Base-by-base conservation (phyloP, 202 grass and related monocot species). In the Carex arenaria region DNA sequence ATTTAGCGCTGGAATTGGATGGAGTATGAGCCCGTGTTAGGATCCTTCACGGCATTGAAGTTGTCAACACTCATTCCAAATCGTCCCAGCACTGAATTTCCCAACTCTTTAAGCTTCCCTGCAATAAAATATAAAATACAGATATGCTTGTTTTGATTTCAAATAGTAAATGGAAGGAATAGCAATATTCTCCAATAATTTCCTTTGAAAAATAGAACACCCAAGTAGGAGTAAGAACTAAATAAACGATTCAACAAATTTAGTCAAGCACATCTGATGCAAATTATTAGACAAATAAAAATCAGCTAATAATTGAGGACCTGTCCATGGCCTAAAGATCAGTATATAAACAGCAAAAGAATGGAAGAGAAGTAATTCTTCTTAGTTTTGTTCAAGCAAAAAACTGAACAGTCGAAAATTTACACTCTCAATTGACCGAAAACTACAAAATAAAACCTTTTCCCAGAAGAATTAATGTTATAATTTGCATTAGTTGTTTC, bases 21-120 rank as follows among this genome's bases (percentile, higher is more conserved):
- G 4, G 93, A 95, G 84, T 99, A 93, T 0, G 93, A 92, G 6
- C 96, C 93, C 0, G 93, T 94, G 84, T 95, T 93, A 84, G 96
- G 93, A 88, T 98, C 96, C 78, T 98, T 87, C 4, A 92, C 91
- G 40, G 93, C 68, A 75, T 98, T 95, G 85, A 98, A 98, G 64
- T 98, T 95, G 83, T 98, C 93, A 10, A 95, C 67, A 6, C 85
- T 98, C 96, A 99, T 95, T 47, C 93, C 93, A 8, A 99, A 99
- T 20, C 85, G 85, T 17, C 96, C 93, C 82, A 99, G 74, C 78
- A 99, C 87, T 55, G 93, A 93, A 78, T 95, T 95, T 13, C 96
- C 96, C 85, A 99, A 23, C 63, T 99, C 96, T 91, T 99, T 94
- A 18, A 99, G 74, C 78, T 99, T 99, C 73, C 13, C 96, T 95